phyloP scores from a whole-genome alignment of 176 grass and related monocot species.

The Neostapfia colusana region DNA sequence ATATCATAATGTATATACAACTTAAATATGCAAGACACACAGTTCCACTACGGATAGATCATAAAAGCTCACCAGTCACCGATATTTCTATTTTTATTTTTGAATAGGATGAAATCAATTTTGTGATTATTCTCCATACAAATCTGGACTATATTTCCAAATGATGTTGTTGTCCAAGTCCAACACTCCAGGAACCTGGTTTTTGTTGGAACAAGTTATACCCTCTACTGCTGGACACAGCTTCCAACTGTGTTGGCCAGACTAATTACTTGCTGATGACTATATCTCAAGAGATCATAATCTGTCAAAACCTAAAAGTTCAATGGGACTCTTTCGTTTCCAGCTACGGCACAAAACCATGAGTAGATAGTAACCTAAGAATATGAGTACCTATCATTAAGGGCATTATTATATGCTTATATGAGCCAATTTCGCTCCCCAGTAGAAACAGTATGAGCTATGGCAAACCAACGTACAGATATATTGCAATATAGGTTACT shows the following conservation, averaged over 20 bases:
- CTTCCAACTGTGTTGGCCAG: not conserved
- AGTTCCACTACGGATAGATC: constrained; percentile 6
- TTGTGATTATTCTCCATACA: constrained; percentile 1
- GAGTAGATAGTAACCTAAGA: constrained; percentile 10
- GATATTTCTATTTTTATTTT: constrained; percentile 7
- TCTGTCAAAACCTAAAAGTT: constrained; percentile 1
- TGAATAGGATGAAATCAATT: not conserved
- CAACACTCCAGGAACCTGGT: constrained; percentile 4
- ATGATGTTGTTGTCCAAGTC: not conserved
- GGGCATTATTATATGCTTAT: constrained; percentile 23
- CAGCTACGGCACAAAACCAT: not conserved
- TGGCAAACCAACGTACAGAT: too few relatives aligned
- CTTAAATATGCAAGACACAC: not conserved
- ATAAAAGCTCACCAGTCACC: not conserved
- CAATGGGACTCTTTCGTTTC: not conserved
- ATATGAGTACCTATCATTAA: constrained; percentile 1
- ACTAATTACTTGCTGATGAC: not conserved
- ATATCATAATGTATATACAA: constrained; percentile 13
- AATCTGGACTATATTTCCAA: constrained; percentile 4
- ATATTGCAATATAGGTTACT: too few relatives aligned
- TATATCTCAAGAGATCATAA: not conserved
- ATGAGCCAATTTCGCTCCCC: constrained; percentile 5
- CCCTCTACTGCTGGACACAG: not conserved
- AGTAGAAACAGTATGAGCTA: not conserved
- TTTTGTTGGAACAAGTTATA: constrained; percentile 17